These are phyloP conservation scores for Tuber melanosporum DNA, from an alignment of 495 filamentous ascomycete genomes.

Conservation along the genomic window DNA sequence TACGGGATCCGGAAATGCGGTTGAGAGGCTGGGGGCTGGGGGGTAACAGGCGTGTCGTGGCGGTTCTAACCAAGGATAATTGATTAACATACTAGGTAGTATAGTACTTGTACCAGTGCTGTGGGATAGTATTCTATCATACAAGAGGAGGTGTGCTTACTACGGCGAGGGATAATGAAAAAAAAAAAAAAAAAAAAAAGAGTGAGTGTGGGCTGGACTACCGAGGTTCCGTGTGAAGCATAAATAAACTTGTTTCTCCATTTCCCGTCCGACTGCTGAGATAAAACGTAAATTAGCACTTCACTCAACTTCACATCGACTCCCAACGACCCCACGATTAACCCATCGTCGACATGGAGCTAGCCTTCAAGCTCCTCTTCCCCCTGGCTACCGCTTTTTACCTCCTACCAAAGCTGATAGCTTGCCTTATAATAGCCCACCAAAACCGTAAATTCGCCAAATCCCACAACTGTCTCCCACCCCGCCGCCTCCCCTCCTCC, in stretches of 20 bases:
- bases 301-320: neutral
- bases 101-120: neutral
- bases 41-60: neutral
- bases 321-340: neutral
- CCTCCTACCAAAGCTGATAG: conserved; percentile 26
- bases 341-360: conserved; percentile 8
- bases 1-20: neutral
- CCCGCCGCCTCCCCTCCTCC: conserved; percentile 21
- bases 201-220: neutral
- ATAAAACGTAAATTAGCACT: neutral
- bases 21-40: neutral
- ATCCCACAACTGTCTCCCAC: conserved; percentile 44
- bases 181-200: neutral
- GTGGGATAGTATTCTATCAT: neutral
- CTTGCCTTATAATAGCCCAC: conserved; percentile 36
- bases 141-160: neutral
- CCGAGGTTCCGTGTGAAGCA: neutral
- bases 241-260: neutral
- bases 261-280: neutral
- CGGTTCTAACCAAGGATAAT: neutral
- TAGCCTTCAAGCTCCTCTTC: conserved; percentile 8
- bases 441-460: conserved; percentile 43
- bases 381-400: conserved; percentile 11
- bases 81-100: neutral
- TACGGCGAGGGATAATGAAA: neutral